These are phyloP conservation scores for Phytopythium delawarense DNA, from an alignment of 352 stramenopile species.

Conservation along the genomic window DNA sequence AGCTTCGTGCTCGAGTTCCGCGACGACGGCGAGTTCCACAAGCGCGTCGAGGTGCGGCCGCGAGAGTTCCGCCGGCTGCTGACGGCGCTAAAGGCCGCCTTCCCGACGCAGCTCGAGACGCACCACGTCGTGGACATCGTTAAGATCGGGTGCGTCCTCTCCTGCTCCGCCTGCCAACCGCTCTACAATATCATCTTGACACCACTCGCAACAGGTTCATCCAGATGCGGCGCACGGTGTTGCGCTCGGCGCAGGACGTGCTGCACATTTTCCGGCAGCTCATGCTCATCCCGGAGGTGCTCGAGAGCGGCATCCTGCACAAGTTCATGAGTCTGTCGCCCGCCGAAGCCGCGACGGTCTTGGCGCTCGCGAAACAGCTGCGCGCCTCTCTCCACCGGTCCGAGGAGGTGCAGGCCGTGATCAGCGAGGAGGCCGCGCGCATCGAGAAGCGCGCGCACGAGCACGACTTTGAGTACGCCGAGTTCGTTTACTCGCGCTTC, in stretches of 20 bases:
- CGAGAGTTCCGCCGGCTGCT: slow-evolving; percentile 16
- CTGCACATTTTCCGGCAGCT: slow-evolving; percentile 24
- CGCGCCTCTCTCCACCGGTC: slow-evolving; percentile 7
- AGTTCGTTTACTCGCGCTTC: slow-evolving; percentile 17
- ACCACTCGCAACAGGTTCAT: slow-evolving; percentile 9
- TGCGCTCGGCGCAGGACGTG: slow-evolving; percentile 16
- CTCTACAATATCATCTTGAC: not conserved
- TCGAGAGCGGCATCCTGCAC: slow-evolving; percentile 21
- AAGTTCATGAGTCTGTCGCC: slow-evolving; percentile 7
- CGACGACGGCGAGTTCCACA: slow-evolving; percentile 9
- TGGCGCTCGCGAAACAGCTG: slow-evolving; percentile 9
- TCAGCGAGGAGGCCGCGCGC: slow-evolving; percentile 15
- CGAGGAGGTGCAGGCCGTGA: slow-evolving; percentile 13
- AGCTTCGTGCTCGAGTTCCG: slow-evolving; percentile 14
- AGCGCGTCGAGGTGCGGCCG: slow-evolving; percentile 15
- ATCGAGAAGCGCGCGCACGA: slow-evolving; percentile 9
- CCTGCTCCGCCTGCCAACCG: not conserved
- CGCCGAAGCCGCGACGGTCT: slow-evolving; percentile 4
- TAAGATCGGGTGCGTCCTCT: slow-evolving; percentile 14
- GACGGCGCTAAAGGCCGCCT: slow-evolving; percentile 11
- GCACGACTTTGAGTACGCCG: slow-evolving; percentile 18
- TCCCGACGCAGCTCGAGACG: slow-evolving; percentile 17
- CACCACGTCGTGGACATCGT: slow-evolving; percentile 20
- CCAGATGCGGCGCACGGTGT: slow-evolving; percentile 11
- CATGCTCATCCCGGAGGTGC: slow-evolving; percentile 22